Conservation (phyloP, 805 yeast genomes). For the Yarrowia sp. region DNA sequence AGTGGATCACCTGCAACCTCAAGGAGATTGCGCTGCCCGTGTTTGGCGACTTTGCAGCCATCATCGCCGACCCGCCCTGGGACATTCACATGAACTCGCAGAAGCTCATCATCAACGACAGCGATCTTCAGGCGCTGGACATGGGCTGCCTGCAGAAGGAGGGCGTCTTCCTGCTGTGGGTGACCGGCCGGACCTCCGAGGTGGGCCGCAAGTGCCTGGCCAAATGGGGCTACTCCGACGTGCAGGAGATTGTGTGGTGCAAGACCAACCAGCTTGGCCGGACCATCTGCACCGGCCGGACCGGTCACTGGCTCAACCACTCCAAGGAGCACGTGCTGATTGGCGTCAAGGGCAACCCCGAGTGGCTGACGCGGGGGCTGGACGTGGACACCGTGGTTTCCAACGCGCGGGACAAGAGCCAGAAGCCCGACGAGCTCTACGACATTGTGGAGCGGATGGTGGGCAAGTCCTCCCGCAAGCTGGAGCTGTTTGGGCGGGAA, state of each 20-base stretch:
- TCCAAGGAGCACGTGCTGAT: conserved; percentile 89
- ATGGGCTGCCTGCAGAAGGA: conserved; percentile 77
- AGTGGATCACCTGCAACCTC: conserved; percentile 89
- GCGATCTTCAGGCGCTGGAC: conserved; percentile 71
- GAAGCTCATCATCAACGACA: conserved; percentile 73
- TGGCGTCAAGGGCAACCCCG: conserved; percentile 81
- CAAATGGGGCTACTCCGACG: conserved; percentile 82
- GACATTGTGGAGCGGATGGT: conserved; percentile 85
- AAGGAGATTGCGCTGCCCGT: conserved; percentile 70
- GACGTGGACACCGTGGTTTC: conserved; percentile 84
- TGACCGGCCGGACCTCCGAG: conserved; percentile 92
- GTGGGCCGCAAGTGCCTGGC: conserved; percentile 77
- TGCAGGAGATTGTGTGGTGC: conserved; percentile 88
- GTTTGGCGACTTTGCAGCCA: conserved; percentile 77
- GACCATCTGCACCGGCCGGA: conserved; percentile 92
- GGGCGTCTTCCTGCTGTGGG: conserved; percentile 88
- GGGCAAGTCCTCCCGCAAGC: conserved; percentile 75
- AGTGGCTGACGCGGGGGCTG: conserved; percentile 68
- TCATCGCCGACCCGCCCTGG: conserved; percentile 97
- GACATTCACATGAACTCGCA: conserved; percentile 91
- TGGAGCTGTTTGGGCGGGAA: conserved; percentile 88
- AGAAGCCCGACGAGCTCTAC: conserved; percentile 91
- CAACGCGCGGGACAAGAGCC: conserved; percentile 82
- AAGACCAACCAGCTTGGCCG: conserved; percentile 86
- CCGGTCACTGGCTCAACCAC: conserved; percentile 97